Evolutionary conservation across 2,329 filamentous ascomycete genomes (phyloP), one percentile per base, ranked within the genome.

Genomic region (Aspergillus pseudonomiae): DNA sequence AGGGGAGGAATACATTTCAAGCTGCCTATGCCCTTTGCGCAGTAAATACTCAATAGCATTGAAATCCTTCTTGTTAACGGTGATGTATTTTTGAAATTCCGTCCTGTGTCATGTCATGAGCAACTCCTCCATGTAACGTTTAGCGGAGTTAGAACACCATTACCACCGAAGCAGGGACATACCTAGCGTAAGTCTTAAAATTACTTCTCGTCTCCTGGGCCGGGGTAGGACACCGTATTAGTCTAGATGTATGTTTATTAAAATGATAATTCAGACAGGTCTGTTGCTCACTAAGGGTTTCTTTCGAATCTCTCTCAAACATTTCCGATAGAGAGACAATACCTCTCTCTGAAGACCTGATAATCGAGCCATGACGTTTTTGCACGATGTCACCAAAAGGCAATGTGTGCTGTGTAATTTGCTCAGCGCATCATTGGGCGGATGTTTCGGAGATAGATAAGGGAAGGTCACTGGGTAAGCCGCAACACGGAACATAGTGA

Each of bases 301-400:
- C 73, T 89, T 89, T 64, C 90, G 87, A 63, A 90, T 89, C 73
- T 91, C 92, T 64, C 94, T 88, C 30, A 99, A 82, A 73, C 94
- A 98, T 74, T 88, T 87, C 63, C 94, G 89, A 77, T 98, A 99
- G 16, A 99, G 86, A 39, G 88, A 84, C 58, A 98, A 79, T 4
- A 97, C 94, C 73, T 97, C 93, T 72, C 87, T 90, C 76, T 98
- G 94, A n/a, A 98, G 83, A 41, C 95, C 95, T 9, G 94, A 96
- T 30, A 94, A 82, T 71, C 88, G 69, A 39, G 74, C 71, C 74
- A 77, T 77, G 59, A 28, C 4, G 19, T 62, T 58, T 48, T 41
- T 57, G 26, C 57, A 54, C 34, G 61, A 63, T 30, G 26, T 50
- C 26, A 19, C 14, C 14, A 11, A 50, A 28, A 50, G 24, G 26